These are phyloP conservation scores for Xylaria multiplex DNA, from an alignment of 2,329 filamentous ascomycete genomes.

Conservation along the genomic window DNA sequence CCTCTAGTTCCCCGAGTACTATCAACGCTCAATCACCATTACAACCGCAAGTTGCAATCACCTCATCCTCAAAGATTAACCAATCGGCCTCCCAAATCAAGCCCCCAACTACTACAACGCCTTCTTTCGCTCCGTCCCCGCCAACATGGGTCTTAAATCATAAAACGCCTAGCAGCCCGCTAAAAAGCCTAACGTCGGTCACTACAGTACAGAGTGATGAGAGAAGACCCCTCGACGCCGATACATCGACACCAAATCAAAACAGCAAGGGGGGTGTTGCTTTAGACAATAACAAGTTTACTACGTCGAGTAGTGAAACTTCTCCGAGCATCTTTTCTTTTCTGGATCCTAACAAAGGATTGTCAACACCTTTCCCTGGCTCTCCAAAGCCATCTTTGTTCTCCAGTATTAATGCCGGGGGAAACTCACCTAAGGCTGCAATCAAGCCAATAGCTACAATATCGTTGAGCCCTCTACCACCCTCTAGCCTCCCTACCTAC, in stretches of 20 bases:
- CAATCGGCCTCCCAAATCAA: constrained; percentile 12
- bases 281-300: background rate
- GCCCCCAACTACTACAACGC: background rate
- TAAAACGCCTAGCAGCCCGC: constrained; percentile 3
- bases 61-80: constrained; percentile 18
- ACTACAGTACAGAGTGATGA: background rate
- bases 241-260: constrained; percentile 3
- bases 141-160: background rate
- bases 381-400: constrained; percentile 23
- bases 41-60: background rate
- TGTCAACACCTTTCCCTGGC: background rate
- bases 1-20: constrained; percentile 22
- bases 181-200: background rate
- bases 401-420: background rate
- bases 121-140: background rate
- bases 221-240: background rate
- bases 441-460: background rate
- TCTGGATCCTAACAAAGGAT: constrained; percentile 11
- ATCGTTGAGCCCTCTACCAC: background rate
- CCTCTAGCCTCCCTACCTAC: constrained; percentile 4
- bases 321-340: constrained; percentile 17
- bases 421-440: background rate
- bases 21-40: constrained; percentile 11
- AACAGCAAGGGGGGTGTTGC: background rate
- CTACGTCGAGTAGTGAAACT: background rate